Percentiles rank a stretch among this genome's conserved stretches.
Evolutionary conservation across 163 green algal species (phyloP).

Genomic region (Scenedesmus sp.): DNA sequence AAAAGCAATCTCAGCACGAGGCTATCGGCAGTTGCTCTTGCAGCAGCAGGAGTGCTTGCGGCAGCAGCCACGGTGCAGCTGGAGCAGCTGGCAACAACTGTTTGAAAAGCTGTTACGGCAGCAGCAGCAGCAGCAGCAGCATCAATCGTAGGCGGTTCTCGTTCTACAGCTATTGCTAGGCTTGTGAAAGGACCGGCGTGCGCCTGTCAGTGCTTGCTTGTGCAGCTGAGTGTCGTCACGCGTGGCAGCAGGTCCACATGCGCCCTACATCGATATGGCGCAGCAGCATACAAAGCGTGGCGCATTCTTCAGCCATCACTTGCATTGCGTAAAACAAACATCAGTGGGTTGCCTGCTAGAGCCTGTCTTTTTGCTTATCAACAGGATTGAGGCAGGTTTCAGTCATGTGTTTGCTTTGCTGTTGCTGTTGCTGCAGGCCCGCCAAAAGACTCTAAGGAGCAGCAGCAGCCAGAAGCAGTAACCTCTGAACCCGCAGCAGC

Average conservation of each 20-base stretch:
- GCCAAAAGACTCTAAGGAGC: neutral
- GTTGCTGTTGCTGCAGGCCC: neutral
- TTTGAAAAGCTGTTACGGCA: neutral
- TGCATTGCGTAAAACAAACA: too few relatives aligned
- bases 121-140: neutral
- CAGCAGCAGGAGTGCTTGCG: neutral
- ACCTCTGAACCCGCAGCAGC: neutral
- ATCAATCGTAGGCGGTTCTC: too few relatives aligned
- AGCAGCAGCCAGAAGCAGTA: neutral
- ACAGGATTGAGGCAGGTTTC: neutral
- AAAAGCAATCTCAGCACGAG: neutral
- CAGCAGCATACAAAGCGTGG: too few relatives aligned
- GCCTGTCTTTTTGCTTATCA: too few relatives aligned
- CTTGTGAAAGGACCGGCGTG: too few relatives aligned
- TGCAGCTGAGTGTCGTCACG: too few relatives aligned
- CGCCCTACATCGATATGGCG: too few relatives aligned
- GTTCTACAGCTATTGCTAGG: too few relatives aligned
- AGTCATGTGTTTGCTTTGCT: neutral
- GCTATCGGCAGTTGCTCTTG: neutral
- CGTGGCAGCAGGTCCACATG: too few relatives aligned
- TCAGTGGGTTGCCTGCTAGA: too few relatives aligned
- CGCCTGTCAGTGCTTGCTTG: too few relatives aligned
- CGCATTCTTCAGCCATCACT: too few relatives aligned
- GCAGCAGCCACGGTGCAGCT: neutral
- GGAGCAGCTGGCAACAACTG: neutral